Evolutionary conservation across 2,329 filamentous ascomycete genomes (phyloP).

Genomic region (Trichoderma lentiforme): DNA sequence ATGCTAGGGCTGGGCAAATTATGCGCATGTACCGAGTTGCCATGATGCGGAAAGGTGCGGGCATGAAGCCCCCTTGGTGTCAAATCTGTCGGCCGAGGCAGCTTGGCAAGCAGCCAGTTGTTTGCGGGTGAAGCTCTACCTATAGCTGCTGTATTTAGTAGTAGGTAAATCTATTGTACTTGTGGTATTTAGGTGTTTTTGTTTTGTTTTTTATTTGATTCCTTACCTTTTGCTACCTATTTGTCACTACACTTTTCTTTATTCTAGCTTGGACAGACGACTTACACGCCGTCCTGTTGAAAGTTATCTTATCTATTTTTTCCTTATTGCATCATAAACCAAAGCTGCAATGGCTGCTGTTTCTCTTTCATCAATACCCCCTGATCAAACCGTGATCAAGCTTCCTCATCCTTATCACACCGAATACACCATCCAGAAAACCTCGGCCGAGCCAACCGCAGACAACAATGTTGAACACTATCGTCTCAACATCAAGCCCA

Average conservation of each 20-base stretch:
- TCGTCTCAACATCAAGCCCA: slow-evolving; percentile 34
- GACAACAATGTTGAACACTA: slow-evolving; percentile 26
- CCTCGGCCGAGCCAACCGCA: slow-evolving; percentile 11
- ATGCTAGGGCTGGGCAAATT: background rate
- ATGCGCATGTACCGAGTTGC: background rate
- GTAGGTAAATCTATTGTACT: background rate
- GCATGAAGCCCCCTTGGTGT: background rate
- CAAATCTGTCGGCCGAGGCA: background rate
- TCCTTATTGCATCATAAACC: background rate
- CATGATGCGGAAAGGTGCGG: background rate
- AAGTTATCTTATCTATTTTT: background rate
- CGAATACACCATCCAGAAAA: slow-evolving; percentile 41
- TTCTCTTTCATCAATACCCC: slow-evolving; percentile 28
- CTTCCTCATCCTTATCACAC: slow-evolving; percentile 50
- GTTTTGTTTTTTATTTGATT: background rate
- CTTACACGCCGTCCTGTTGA: background rate
- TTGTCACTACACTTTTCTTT: background rate
- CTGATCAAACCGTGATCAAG: slow-evolving; percentile 42
- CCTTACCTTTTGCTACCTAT: background rate
- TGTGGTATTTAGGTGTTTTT: background rate
- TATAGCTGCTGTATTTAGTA: background rate
- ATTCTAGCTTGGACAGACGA: background rate
- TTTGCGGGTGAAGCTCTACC: background rate
- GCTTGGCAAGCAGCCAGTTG: background rate
- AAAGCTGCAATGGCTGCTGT: slow-evolving; percentile 25